Evolutionary conservation across 257 asterid genomes (phyloP).

Genomic region (Solanum verrucosum): DNA sequence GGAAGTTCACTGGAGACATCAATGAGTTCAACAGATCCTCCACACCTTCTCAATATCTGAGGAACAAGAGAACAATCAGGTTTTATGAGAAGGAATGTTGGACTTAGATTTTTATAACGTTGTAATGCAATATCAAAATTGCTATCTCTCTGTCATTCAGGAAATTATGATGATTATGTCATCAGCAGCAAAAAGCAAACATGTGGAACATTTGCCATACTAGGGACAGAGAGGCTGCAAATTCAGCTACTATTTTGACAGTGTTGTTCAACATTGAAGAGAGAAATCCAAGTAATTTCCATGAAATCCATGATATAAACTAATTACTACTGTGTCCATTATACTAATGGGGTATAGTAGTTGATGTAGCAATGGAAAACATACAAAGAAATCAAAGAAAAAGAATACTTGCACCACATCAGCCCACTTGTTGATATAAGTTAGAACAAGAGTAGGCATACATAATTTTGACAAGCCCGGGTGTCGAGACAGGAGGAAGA

Average conservation of each 20-base stretch:
- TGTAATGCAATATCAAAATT: neutral
- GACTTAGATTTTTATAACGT: neutral
- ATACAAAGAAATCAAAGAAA: neutral
- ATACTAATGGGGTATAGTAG: neutral
- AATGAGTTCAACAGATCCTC: conserved; percentile 68
- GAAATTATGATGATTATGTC: neutral
- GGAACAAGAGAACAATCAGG: conserved; percentile 9
- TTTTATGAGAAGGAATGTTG: neutral
- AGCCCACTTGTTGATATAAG: neutral
- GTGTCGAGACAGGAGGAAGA: neutral
- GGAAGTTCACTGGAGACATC: conserved; percentile 87
- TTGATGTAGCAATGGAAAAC: neutral
- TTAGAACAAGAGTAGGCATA: neutral
- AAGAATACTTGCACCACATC: neutral
- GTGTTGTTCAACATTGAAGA: neutral
- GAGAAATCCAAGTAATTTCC: neutral
- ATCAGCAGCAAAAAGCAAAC: neutral
- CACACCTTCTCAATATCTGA: conserved; percentile 78
- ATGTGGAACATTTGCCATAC: neutral
- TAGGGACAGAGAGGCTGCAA: neutral
- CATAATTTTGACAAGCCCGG: neutral
- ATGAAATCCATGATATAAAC: neutral
- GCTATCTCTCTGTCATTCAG: neutral
- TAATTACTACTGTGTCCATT: neutral
- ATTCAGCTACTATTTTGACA: neutral